Conservation (phyloP, 2,329 filamentous ascomycete genomes). For the Fusarium sp. region DNA sequence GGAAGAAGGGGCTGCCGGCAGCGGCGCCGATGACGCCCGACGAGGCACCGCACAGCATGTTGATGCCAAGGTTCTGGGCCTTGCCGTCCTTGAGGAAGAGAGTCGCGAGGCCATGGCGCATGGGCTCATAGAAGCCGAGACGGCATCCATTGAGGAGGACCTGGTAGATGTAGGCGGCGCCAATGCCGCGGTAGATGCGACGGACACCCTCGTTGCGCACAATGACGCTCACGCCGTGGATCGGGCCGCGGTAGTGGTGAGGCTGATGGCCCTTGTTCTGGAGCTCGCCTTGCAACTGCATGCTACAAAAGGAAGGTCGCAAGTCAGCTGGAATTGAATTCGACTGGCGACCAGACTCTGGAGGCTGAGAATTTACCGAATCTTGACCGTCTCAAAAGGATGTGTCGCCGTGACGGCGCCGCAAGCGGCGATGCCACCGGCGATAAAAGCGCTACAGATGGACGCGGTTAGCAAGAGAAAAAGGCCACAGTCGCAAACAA, state of each 20-base stretch:
- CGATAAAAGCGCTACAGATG: constrained; percentile 81
- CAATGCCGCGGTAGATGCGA: constrained; percentile 89
- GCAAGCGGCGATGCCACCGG: constrained; percentile 95
- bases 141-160: constrained; percentile 96
- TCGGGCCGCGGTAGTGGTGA: constrained; percentile 88
- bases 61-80: constrained; percentile 88
- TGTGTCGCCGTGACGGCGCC: constrained; percentile 98
- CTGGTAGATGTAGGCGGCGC: constrained; percentile 96
- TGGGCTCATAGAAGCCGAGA: constrained; percentile 96
- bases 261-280: constrained; percentile 87
- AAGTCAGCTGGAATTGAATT: constrained; percentile 7
- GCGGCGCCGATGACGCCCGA: constrained; percentile 93
- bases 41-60: constrained; percentile 90
- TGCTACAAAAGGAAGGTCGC: constrained; percentile 58
- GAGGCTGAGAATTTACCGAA: constrained; percentile 71
- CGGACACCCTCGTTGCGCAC: constrained; percentile 87
- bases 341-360: background rate
- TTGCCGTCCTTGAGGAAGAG: constrained; percentile 77
- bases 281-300: constrained; percentile 97
- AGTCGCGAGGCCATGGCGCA: constrained; percentile 78
- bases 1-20: constrained; percentile 96
- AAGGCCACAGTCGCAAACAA: constrained; percentile 14
- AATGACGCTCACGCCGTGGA: constrained; percentile 93
- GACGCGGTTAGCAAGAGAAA: constrained; percentile 14
- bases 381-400: constrained; percentile 99